Percentiles rank a stretch among this genome's conserved stretches.
Evolutionary conservation across 2,329 filamentous ascomycete genomes (phyloP).

Genomic region (Botrytis pseudocinerea): DNA sequence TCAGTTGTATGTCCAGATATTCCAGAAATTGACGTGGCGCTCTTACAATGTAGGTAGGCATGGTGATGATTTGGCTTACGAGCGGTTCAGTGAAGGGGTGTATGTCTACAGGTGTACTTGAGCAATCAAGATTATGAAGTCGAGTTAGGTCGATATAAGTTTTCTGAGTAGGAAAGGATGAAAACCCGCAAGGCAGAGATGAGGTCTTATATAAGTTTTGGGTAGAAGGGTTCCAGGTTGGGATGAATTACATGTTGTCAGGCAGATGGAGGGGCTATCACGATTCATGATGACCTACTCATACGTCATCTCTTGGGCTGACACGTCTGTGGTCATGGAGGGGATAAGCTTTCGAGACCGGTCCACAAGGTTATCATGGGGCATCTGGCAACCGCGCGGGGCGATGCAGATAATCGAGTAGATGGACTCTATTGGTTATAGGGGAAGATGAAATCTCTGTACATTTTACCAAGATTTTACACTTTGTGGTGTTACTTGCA

Average conservation of each 20-base stretch:
- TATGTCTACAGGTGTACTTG: too few species aligned
- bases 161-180: too few species aligned
- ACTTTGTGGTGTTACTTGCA: not conserved
- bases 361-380: not conserved
- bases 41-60: too few species aligned
- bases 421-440: not conserved
- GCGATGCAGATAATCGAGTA: not conserved
- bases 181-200: not conserved
- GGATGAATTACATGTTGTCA: not conserved
- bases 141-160: too few species aligned
- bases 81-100: too few species aligned
- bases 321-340: not conserved
- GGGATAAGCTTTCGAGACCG: not conserved
- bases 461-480: too few species aligned
- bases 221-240: too few species aligned
- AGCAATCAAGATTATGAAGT: too few species aligned
- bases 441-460: not conserved
- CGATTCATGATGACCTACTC: not conserved
- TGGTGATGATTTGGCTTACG: too few species aligned
- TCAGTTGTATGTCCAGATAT: too few species aligned
- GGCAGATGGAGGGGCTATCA: not conserved
- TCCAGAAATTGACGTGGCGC: too few species aligned
- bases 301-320: slow-evolving; percentile 8
- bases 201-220: too few species aligned
- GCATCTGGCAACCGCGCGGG: not conserved